These are phyloP conservation scores for Blastobotrys peoriensis DNA, from an alignment of 805 yeast genomes.

Conservation along the genomic window DNA sequence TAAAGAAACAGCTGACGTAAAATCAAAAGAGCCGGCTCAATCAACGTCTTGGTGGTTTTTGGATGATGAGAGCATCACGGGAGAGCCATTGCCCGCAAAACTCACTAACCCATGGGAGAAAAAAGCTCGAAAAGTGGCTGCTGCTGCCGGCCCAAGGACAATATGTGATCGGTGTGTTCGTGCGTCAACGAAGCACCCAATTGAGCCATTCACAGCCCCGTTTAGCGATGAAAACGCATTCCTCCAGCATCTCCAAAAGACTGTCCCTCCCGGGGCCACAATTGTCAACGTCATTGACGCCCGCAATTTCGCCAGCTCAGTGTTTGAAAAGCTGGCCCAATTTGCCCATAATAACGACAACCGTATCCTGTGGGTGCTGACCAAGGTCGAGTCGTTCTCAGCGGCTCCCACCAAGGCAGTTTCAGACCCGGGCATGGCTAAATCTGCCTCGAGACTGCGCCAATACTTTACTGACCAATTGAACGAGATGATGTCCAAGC, in stretches of 20 bases:
- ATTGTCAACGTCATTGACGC: slow-evolving; percentile 60
- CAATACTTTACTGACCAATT: not conserved
- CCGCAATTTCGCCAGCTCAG: slow-evolving; percentile 64
- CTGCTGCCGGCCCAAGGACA: no score
- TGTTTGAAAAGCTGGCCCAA: slow-evolving; percentile 35
- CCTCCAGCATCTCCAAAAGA: slow-evolving; percentile 1
- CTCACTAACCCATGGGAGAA: no score
- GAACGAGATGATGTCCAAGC: not conserved
- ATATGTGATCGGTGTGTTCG: no score
- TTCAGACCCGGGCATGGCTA: not conserved
- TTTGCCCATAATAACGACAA: slow-evolving; percentile 20
- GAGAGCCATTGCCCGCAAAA: no score
- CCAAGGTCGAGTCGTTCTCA: slow-evolving; percentile 38
- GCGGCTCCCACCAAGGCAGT: slow-evolving; percentile 24
- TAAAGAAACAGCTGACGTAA: no score
- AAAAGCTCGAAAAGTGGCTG: no score
- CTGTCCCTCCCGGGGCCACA: slow-evolving; percentile 41
- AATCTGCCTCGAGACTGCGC: not conserved
- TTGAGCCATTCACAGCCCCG: no score
- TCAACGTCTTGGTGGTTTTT: no score
- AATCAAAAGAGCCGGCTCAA: no score
- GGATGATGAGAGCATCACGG: no score
- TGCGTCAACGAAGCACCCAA: no score
- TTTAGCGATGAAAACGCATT: not conserved
- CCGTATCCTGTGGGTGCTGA: slow-evolving; percentile 30